Conservation (phyloP, 768 basidiomycete species). For the Coprinopsis marcescibilis region DNA sequence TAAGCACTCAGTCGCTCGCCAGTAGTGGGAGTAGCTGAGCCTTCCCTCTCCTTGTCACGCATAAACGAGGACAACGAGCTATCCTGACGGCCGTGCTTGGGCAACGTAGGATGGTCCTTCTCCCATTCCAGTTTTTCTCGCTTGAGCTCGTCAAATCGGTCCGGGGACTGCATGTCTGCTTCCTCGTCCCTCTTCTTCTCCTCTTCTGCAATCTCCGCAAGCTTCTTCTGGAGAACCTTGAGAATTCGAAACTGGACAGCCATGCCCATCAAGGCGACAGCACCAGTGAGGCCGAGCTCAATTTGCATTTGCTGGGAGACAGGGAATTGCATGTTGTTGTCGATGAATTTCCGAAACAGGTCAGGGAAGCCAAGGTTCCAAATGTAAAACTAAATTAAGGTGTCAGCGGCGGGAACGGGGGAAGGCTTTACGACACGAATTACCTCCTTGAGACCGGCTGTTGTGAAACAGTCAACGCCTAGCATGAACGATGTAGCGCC, state of each 20-base stretch:
- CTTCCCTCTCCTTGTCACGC: constrained; percentile 47
- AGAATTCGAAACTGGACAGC: constrained; percentile 89
- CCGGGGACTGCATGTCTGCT: constrained; percentile 69
- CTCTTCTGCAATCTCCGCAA: constrained; percentile 75
- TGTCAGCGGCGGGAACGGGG: constrained; percentile 10
- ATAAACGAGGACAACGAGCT: constrained; percentile 67
- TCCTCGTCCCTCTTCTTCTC: constrained; percentile 67
- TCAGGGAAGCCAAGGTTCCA: constrained; percentile 87
- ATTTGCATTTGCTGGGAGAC: constrained; percentile 90
- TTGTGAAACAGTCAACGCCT: constrained; percentile 91
- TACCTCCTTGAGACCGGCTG: constrained; percentile 90
- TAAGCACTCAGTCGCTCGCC: constrained; percentile 47
- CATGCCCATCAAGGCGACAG: constrained; percentile 78
- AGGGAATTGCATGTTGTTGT: constrained; percentile 68
- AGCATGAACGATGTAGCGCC: constrained; percentile 88
- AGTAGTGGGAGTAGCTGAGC: constrained; percentile 37
- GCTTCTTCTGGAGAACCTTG: constrained; percentile 69
- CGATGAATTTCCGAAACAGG: constrained; percentile 73
- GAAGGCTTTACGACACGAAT: constrained; percentile 7
- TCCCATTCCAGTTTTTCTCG: constrained; percentile 85
- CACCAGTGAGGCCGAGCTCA: constrained; percentile 83
- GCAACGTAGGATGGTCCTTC: constrained; percentile 65
- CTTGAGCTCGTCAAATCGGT: constrained; percentile 55
- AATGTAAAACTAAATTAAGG: constrained; percentile 70
- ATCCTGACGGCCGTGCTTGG: constrained; percentile 55